Evolutionary conservation across 2,329 filamentous ascomycete species (phyloP).

Genomic region (Paraphaeosphaeria minitans): DNA sequence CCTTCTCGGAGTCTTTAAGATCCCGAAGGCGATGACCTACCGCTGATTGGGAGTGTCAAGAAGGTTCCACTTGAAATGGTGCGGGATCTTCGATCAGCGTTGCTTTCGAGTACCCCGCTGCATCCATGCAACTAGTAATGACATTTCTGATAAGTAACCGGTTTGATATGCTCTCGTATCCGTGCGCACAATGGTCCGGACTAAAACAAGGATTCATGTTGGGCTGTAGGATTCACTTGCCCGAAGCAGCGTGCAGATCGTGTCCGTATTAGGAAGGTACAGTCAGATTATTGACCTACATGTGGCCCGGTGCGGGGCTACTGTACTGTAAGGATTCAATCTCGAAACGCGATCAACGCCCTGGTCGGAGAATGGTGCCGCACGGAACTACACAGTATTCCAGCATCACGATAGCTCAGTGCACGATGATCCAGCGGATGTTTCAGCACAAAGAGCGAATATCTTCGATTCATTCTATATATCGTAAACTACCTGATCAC

Average conservation of each 20-base stretch:
- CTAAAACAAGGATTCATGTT: background rate
- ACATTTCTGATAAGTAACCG: background rate
- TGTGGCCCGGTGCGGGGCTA: background rate
- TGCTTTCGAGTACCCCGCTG: background rate
- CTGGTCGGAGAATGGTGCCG: background rate
- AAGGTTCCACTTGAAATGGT: background rate
- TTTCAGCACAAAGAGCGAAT: background rate
- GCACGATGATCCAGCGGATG: background rate
- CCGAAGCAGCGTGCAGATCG: background rate
- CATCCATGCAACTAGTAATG: background rate
- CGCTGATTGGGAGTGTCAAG: background rate
- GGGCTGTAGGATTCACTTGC: background rate
- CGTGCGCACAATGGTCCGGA: background rate
- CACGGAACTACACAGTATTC: background rate
- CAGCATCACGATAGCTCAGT: background rate
- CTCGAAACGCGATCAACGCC: background rate
- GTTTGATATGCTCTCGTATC: background rate
- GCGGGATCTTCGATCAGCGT: background rate
- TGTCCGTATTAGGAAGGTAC: background rate
- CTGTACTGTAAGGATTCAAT: background rate
- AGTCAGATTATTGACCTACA: background rate
- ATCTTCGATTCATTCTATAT: background rate
- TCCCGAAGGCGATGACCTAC: background rate
- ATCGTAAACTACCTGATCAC: constrained; percentile 2
- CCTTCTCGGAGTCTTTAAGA: background rate